A percentile compares a stretch with the other conserved stretches of the same genome.
These are phyloP conservation scores for Musa troglodytarum DNA, from an alignment of 176 grass and related monocot genomes.

Conservation along the genomic window DNA sequence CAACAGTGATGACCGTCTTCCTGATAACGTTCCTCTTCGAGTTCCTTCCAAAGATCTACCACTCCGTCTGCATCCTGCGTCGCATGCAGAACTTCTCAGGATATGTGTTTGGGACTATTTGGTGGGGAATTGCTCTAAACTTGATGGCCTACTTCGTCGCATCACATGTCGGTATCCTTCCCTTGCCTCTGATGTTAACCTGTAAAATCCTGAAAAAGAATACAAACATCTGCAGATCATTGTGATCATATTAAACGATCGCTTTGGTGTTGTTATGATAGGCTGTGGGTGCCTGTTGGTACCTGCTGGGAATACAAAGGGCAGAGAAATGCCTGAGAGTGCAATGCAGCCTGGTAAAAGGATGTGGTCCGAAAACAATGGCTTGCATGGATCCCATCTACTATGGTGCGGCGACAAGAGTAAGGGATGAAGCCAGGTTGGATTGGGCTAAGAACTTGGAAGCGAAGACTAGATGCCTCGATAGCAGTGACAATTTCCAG, in stretches of 20 bases:
- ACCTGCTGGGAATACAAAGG: slow-evolving; percentile 76
- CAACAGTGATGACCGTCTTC: slow-evolving; percentile 60
- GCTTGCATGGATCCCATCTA: slow-evolving; percentile 58
- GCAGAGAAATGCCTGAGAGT: slow-evolving; percentile 60
- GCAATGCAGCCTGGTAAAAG: slow-evolving; percentile 29
- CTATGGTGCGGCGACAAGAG: slow-evolving; percentile 24
- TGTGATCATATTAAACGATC: too few relatives aligned
- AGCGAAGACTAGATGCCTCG: slow-evolving; percentile 40
- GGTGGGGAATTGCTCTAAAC: slow-evolving; percentile 85
- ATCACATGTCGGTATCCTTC: slow-evolving; percentile 43
- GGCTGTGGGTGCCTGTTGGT: slow-evolving; percentile 92
- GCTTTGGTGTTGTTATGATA: background rate
- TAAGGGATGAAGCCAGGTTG: slow-evolving; percentile 18
- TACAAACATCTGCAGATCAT: too few relatives aligned
- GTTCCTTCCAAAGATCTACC: slow-evolving; percentile 91
- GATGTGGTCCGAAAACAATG: slow-evolving; percentile 31
- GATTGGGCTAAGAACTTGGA: slow-evolving; percentile 42
- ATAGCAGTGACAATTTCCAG: slow-evolving; percentile 41
- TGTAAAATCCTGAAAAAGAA: too few relatives aligned
- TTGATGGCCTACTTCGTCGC: slow-evolving; percentile 96
- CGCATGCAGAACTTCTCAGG: slow-evolving; percentile 57
- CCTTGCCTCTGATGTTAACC: background rate
- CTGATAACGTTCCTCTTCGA: slow-evolving; percentile 57
- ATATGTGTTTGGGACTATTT: slow-evolving; percentile 78
- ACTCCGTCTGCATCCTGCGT: slow-evolving; percentile 57